phyloP scores from a whole-genome alignment of 176 grass and related monocot species.

The Carex pumila region DNA sequence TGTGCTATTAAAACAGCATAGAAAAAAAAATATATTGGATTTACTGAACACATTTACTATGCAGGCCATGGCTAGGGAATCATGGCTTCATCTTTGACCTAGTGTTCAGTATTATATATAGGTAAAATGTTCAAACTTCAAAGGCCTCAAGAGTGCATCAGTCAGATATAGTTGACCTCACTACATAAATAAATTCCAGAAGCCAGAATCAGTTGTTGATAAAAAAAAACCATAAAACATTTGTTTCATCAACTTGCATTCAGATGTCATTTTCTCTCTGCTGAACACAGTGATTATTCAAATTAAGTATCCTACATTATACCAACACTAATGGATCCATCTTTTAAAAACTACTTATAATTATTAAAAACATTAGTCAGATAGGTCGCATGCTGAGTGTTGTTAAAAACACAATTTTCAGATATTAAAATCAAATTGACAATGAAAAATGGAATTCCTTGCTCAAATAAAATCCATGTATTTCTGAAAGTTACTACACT shows the following conservation, averaged over 20 bases:
- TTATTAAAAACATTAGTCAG: background rate
- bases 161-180: background rate
- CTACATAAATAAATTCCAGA: background rate
- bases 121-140: background rate
- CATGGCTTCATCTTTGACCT: background rate
- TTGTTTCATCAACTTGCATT: background rate
- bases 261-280: background rate
- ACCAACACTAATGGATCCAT: background rate
- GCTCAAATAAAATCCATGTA: background rate
- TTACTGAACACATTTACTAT: too few species aligned
- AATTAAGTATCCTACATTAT: background rate
- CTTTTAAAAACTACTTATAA: background rate
- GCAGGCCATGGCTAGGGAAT: background rate
- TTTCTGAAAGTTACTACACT: background rate
- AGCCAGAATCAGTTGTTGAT: background rate
- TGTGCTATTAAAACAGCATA: background rate
- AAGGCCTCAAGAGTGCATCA: background rate
- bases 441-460: background rate
- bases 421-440: background rate
- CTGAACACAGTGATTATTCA: background rate
- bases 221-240: background rate
- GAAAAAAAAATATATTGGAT: background rate
- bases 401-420: background rate
- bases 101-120: background rate
- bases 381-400: background rate